These are phyloP conservation scores for Pseudocercospora fuligena DNA, from an alignment of 2,329 filamentous ascomycete genomes.

Conservation along the genomic window DNA sequence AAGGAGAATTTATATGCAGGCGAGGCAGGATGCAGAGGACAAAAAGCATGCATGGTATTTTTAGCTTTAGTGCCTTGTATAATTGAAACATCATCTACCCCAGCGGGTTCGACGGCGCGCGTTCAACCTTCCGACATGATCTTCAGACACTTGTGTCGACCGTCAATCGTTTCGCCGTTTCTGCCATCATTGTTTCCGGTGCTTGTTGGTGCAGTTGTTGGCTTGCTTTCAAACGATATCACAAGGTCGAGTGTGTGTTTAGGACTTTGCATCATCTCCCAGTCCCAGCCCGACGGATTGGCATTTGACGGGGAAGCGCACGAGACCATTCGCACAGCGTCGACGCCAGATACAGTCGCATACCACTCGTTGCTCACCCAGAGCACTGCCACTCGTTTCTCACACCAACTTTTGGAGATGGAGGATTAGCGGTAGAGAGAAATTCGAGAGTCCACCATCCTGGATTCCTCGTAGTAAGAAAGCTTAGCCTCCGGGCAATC, in stretches of 20 bases:
- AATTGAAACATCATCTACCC: conserved; percentile 10
- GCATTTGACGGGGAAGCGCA: conserved; percentile 1
- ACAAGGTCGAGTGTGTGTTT: conserved; percentile 8
- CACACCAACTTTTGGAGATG: background rate
- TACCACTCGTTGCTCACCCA: conserved; percentile 3
- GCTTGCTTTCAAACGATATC: background rate
- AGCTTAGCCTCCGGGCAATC: conserved; percentile 13
- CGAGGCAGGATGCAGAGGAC: background rate
- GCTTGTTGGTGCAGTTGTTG: background rate
- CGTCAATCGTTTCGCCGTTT: conserved; percentile 4
- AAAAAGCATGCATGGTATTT: background rate
- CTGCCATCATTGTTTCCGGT: background rate
- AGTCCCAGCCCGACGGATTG: conserved; percentile 6
- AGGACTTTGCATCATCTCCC: conserved; percentile 3
- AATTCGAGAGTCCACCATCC: conserved; percentile 1
- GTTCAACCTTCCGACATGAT: conserved; percentile 11
- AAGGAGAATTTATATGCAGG: background rate
- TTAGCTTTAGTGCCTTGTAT: background rate
- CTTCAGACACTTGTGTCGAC: conserved; percentile 5
- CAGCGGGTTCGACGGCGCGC: conserved; percentile 10
- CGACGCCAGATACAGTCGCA: background rate
- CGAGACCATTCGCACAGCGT: conserved; percentile 6
- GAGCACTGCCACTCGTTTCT: conserved; percentile 13
- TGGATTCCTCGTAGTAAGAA: conserved; percentile 5
- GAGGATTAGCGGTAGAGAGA: background rate